Evolutionary conservation across 345 rosid species (phyloP), one percentile per base, ranked within the genome.

Genomic region (Hibiscus syriacus): DNA sequence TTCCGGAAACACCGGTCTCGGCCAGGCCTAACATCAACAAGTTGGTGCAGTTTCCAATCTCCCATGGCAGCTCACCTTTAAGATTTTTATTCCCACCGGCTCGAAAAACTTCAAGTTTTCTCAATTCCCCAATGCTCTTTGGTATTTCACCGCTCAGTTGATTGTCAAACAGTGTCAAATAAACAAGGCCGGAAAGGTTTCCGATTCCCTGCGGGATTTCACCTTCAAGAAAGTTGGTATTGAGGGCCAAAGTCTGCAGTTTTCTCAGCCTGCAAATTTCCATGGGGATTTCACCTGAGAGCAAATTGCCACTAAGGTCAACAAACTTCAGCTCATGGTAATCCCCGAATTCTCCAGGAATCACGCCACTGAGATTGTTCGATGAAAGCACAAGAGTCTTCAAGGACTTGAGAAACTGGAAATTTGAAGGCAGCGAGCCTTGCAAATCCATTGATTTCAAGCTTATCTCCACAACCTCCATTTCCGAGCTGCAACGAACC

Each of bases 41-140:
- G 72, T 72, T 81, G 74, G 75, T 81, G 86, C 98, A 94, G 67
- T 88, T 88, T 2, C 97, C 98, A 41, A 94, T 92, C 88, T 91
- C 97, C 84, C 67, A 65, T 29, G 98, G 98, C 70, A 91, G 78
- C 85, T 91, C 90, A 19, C 99, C 98, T 61, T 81, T 83, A 0
- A 94, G 78, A 72, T 94, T 88, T 68, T 87, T 88, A 72, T 94
- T 94, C 59, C 99, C 99, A 8, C 99, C 99, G 0, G 86, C 93
- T 59, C 98, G 82, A 63, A 94, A 73, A 64, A 81, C 77, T 67
- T 87, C 54, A 0, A 94, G 81, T 74, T 59, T 77, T 61, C 74
- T 81, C 76, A 90, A 80, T 11, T 71, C 85, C 66, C 91, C 96
- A 29, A 94, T 78, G 73, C 86, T 84, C 71, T 55, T 77, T 0